Conservation (phyloP, 1,139 yeast species). For the Yamadazyma sp. region DNA sequence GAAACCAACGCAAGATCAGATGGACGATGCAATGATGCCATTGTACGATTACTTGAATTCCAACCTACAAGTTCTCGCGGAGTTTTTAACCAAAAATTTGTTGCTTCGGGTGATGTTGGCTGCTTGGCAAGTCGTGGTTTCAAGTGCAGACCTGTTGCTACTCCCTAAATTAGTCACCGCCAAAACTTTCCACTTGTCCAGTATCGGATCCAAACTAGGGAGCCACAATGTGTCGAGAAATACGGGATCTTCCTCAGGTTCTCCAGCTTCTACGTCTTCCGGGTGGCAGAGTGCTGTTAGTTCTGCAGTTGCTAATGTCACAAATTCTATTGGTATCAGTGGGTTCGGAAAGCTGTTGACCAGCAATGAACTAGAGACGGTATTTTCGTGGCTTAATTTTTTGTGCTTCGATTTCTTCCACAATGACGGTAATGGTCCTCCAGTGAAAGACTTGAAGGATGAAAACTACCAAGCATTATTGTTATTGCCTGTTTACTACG, state of each 20-base stretch:
- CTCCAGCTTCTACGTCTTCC: too few species aligned
- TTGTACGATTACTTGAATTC: slow-evolving; percentile 72
- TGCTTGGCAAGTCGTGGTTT: slow-evolving; percentile 70
- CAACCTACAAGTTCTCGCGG: slow-evolving; percentile 66
- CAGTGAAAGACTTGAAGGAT: slow-evolving; percentile 62
- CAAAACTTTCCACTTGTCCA: slow-evolving; percentile 36
- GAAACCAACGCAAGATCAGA: slow-evolving; percentile 51
- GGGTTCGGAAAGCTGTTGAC: slow-evolving; percentile 60
- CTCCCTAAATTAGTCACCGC: slow-evolving; percentile 70
- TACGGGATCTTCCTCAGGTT: slow-evolving; percentile 1
- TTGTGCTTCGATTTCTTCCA: slow-evolving; percentile 73
- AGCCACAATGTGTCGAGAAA: slow-evolving; percentile 11
- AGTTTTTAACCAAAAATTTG: slow-evolving; percentile 58
- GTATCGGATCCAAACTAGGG: slow-evolving; percentile 20
- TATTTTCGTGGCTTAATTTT: slow-evolving; percentile 70
- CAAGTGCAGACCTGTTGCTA: slow-evolving; percentile 64
- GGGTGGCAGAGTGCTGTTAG: slow-evolving; percentile 54
- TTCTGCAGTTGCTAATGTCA: slow-evolving; percentile 51
- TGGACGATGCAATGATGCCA: slow-evolving; percentile 72
- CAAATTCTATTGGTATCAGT: slow-evolving; percentile 40
- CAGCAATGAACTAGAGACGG: slow-evolving; percentile 62
- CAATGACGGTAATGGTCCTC: slow-evolving; percentile 82
- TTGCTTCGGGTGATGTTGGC: slow-evolving; percentile 69
- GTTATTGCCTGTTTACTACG: slow-evolving; percentile 68
- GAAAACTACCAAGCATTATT: slow-evolving; percentile 65